Base-by-base conservation (phyloP, 257 asterid species). In the Solanum microdontum region DNA sequence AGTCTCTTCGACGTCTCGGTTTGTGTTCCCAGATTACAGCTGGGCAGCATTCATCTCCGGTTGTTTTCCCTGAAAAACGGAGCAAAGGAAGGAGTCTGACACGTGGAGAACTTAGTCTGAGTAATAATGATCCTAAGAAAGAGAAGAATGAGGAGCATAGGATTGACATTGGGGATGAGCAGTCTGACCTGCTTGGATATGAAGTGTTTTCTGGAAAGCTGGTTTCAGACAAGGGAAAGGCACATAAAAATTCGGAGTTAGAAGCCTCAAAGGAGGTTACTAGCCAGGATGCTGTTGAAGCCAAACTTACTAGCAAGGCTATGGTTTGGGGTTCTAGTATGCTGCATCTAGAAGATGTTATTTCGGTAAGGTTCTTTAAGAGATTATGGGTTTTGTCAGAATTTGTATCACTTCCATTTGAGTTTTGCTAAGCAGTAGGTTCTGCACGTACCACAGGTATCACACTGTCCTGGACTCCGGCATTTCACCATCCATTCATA, bases 401-500 rank as follows among this genome's bases (percentile, higher is more conserved):
- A 82, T 48, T 82, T 82, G 69, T 82, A 30, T 82, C 87, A n/a
- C 75, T 85, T 80, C 73, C 43, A 43, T 92, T 32, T 51, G 74
- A 84, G 30, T 48, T 76, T 34, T 39, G 39, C 72, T 86, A 33
- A 87, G 17, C 68, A 40, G 26, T 58, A 32, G 70, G 68, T 21
- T 43, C 84, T 64, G 69, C 80, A 33, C 26, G 7, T 87, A 87
- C 91, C 91, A 92, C 97, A 97, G 99, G 92, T 97, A 45, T 96
- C 99, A 64, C 94, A 93, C 92, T 93, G 94, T 89, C 95, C 94
- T 87, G 98, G 97, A 88, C 95, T 97, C 84, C 92, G 98, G 70
- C 95, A 94, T 91, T 97, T 97, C 87, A 95, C 98, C 12, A 92
- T 97, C 90, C 99, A 97, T 91, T 93, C 99, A 36, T 97, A 95